Evolutionary conservation across 768 basidiomycete species (phyloP), one percentile per base, ranked within the genome.

Genomic region (Chiua virens): DNA sequence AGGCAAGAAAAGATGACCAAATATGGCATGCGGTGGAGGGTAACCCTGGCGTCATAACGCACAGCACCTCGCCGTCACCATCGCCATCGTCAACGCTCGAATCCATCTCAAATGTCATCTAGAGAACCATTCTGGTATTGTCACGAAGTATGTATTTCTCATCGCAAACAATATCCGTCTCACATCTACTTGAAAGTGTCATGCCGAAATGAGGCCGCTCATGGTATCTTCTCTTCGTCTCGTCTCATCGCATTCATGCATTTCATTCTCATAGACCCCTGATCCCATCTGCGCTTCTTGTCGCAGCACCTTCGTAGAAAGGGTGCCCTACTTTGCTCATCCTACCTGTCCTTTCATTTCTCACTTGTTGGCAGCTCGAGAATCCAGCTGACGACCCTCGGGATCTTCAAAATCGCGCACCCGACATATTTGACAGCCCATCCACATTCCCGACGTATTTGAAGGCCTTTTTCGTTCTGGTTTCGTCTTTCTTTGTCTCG

Each of bases 231-330:
- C 14, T n/a, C 27, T 11, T 14, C 6, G 15, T 23, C 8, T 22
- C 41, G 21, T 6, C 15, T 1, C 27, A 21, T 35, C 8, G 11
- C 25, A 4, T 15, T 49, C 46, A 53, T 23, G 49, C 58, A 55
- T 55, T 42, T 36, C 42, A 9, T 42, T 22, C 21, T 27, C 45
- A 21, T 63, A 92, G 90, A 78, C 82, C 4, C 90, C 90, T 36
- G 81, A 92, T 71, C 88, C 90, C 13, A 80, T 85, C 39, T 96
- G 92, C 67, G 83, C 91, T 43, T 87, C 85, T 21, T 96, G 92
- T 70, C 77, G 80, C 57, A 79, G 91, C 7, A 77, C 82, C 18
- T 96, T 96, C 60, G 87, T 95, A 3, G 92, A 94, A 69, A 86
- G 79, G 77, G 92, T 85, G 38, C 11, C 70, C 55, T 18, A 36